Evolutionary conservation across 2,329 filamentous ascomycete genomes (phyloP).

Genomic region (Diaporthe humulicola): DNA sequence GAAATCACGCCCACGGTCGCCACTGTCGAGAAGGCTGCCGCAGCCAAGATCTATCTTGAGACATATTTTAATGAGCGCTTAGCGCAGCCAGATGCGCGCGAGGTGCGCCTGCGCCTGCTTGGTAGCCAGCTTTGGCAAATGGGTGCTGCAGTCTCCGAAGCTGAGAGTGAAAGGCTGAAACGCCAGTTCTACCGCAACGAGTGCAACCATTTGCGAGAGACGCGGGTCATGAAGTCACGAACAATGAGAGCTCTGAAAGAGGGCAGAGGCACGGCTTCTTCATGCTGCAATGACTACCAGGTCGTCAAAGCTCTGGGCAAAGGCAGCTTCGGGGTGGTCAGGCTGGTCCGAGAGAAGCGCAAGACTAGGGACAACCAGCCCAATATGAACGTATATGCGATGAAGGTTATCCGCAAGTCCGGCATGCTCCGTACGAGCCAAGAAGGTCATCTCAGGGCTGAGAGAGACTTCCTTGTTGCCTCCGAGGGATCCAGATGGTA

Average conservation of each 20-base stretch:
- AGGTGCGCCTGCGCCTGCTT: constrained; percentile 71
- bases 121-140: constrained; percentile 71
- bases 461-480: constrained; percentile 90
- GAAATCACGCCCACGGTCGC: constrained; percentile 51
- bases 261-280: constrained; percentile 26
- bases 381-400: constrained; percentile 81
- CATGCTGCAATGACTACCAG: constrained; percentile 74
- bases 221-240: constrained; percentile 76
- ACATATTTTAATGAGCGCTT: constrained; percentile 83
- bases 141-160: constrained; percentile 62
- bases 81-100: constrained; percentile 67
- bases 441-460: constrained; percentile 91
- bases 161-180: constrained; percentile 67
- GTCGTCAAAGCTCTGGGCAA: constrained; percentile 87
- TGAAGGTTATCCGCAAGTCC: constrained; percentile 97
- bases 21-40: constrained; percentile 83
- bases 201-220: constrained; percentile 80
- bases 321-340: constrained; percentile 94
- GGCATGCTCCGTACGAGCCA: constrained; percentile 93
- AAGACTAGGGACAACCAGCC: constrained; percentile 45
- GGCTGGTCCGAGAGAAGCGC: constrained; percentile 79
- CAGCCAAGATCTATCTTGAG: constrained; percentile 89
- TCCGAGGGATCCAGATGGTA: constrained; percentile 88
- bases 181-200: constrained; percentile 76
- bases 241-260: constrained; percentile 51